These are phyloP conservation scores for Malus hybrid DNA, from an alignment of 331 rosid genomes.

Conservation along the genomic window DNA sequence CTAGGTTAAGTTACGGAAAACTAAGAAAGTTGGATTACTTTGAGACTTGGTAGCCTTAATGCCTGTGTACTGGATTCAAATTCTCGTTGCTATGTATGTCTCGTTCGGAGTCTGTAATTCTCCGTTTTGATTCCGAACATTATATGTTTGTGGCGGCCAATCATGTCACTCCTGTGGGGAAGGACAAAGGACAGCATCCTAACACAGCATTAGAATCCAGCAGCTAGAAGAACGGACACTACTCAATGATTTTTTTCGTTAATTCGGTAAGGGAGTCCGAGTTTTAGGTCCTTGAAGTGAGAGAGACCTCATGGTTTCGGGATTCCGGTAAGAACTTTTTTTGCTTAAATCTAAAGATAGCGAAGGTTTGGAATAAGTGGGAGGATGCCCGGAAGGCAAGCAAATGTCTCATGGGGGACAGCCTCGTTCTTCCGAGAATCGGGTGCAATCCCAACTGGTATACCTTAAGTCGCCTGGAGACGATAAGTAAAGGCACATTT, in stretches of 20 bases:
- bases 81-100: background rate
- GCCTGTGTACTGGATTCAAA: background rate
- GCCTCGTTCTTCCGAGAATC: background rate
- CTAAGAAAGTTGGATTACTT: background rate
- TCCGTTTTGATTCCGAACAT: background rate
- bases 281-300: background rate
- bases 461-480: background rate
- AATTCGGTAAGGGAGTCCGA: background rate
- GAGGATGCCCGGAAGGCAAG: no score
- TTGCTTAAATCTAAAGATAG: no score
- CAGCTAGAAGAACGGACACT: background rate
- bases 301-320: background rate
- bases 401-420: background rate
- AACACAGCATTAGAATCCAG: no score
- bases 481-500: background rate
- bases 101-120: background rate
- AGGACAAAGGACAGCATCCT: no score
- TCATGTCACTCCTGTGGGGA: background rate
- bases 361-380: no score
- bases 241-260: background rate
- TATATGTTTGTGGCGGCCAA: background rate
- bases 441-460: background rate
- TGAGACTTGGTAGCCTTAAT: background rate
- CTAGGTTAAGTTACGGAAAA: background rate
- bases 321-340: background rate